These are phyloP conservation scores for Aspergillus tanneri DNA, from an alignment of 2,329 filamentous ascomycete species.

Conservation along the genomic window DNA sequence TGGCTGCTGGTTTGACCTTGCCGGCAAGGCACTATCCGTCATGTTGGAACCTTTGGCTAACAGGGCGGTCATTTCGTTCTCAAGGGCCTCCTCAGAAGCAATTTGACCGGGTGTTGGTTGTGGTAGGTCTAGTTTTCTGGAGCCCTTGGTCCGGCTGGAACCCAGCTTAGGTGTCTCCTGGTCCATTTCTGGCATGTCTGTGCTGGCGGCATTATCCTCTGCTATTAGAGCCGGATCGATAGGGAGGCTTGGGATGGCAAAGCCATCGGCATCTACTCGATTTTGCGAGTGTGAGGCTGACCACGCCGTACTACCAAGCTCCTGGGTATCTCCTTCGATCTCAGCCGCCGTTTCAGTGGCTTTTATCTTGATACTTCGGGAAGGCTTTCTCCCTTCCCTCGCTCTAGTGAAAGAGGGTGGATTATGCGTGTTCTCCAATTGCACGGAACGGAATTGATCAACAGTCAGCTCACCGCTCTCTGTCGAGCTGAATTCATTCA, in stretches of 20 bases:
- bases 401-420: conserved; percentile 71
- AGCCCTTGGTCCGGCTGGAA: conserved; percentile 32
- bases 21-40: conserved; percentile 27
- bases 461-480: conserved; percentile 82
- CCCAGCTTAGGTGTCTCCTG: conserved; percentile 22
- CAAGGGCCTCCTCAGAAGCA: conserved; percentile 60
- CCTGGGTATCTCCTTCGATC: conserved; percentile 48
- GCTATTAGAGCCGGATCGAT: conserved; percentile 45
- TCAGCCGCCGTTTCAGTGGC: conserved; percentile 41
- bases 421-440: conserved; percentile 67
- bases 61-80: conserved; percentile 68
- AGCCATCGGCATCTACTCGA: conserved; percentile 65
- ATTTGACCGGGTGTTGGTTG: conserved; percentile 60
- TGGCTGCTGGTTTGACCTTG: conserved; percentile 7
- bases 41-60: conserved; percentile 48
- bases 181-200: conserved; percentile 24
- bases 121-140: conserved; percentile 38
- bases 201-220: conserved; percentile 22
- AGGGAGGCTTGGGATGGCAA: conserved; percentile 59
- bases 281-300: conserved; percentile 26
- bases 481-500: conserved; percentile 88
- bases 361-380: conserved; percentile 36
- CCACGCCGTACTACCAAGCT: conserved; percentile 15
- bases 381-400: conserved; percentile 59
- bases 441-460: conserved; percentile 67